phyloP scores from a whole-genome alignment of 2,329 filamentous ascomycete genomes.

The Diaporthe sp. region DNA sequence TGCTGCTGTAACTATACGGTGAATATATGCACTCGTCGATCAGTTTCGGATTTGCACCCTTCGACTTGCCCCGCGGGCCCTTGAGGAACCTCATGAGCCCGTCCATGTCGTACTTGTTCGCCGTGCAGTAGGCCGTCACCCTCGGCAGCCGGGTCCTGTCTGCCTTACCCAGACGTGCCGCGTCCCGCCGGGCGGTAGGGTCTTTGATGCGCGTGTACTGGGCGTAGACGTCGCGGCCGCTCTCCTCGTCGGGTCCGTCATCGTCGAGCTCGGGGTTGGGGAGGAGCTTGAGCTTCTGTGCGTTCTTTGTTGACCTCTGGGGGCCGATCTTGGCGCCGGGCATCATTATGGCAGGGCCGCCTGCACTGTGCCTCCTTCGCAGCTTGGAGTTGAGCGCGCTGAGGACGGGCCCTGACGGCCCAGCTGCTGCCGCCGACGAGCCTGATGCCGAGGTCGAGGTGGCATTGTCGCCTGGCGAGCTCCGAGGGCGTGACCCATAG shows the following conservation, averaged over 20 bases:
- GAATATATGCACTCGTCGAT: constrained; percentile 99
- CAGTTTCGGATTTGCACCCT: constrained; percentile 86
- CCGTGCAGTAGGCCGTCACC: constrained; percentile 97
- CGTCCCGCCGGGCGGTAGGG: constrained; percentile 90
- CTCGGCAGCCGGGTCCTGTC: constrained; percentile 87
- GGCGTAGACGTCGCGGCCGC: constrained; percentile 93
- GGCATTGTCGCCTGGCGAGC: constrained; percentile 41
- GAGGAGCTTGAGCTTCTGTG: constrained; percentile 96
- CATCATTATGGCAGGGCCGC: constrained; percentile 69
- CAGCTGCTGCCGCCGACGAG: constrained; percentile 43
- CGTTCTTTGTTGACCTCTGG: constrained; percentile 93
- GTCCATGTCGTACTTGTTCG: constrained; percentile 91
- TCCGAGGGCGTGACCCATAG: constrained; percentile 35
- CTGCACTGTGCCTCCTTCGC: constrained; percentile 85
- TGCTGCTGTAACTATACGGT: constrained; percentile 82
- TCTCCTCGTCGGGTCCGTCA: constrained; percentile 85
- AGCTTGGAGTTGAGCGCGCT: constrained; percentile 89
- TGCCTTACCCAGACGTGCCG: constrained; percentile 90
- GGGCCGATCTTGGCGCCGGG: constrained; percentile 81
- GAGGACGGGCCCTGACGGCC: constrained; percentile 67
- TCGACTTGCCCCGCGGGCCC: constrained; percentile 74
- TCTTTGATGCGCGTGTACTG: constrained; percentile 99
- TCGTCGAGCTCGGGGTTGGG: constrained; percentile 88
- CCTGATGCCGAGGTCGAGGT: constrained; percentile 48
- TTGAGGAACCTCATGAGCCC: constrained; percentile 92